Evolutionary conservation across 768 basidiomycete genomes (phyloP), one percentile per base, ranked within the genome.

Genomic region (Tremella mesenterica): DNA sequence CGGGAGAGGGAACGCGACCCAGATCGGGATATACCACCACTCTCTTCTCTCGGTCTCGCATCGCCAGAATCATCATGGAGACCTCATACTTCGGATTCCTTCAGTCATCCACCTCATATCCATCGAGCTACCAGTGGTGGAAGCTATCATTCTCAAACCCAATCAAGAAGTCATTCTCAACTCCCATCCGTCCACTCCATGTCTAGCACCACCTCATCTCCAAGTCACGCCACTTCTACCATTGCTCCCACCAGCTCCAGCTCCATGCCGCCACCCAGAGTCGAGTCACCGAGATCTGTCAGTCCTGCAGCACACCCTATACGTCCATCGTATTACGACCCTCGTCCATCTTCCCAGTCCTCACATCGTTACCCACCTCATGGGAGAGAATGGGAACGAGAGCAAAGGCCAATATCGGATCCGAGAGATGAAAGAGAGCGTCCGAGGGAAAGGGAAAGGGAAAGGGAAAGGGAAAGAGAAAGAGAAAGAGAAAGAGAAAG

Each of bases 401-500:
- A n/a, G n/a, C n/a, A n/a, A n/a, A 36, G 34, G 34, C 12, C 12
- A 36, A 12, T 12, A 36, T 18, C 34, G 34, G 18, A 12, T 18
- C 34, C 12, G 34, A 36, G 34, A 36, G 12, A 12, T 36, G 34
- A 18, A 36, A 12, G 34, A 36, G 12, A 18, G 12, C 34, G 18
- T 18, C 34, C 12, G 18, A 12, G 12, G 18, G 34, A 46, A 52
- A 13, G 12, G 26, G 25, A 23, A 10, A 28, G 26, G 26, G 13
- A 33, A 33, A 28, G 43, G 44, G 14, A 48, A 44, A n/a, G 51
- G 41, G 12, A 31, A 26, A 10, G 41, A 9, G 21, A 52, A 53
- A 27, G 43, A 48, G n/a, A 52, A 45, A 23, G 53, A 51, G 30
- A 54, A 52, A 34, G 14, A 47, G 26, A 7, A 7, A 10, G 57